Base-by-base conservation (phyloP, 345 rosid genomes). In the Luvunga scandens region DNA sequence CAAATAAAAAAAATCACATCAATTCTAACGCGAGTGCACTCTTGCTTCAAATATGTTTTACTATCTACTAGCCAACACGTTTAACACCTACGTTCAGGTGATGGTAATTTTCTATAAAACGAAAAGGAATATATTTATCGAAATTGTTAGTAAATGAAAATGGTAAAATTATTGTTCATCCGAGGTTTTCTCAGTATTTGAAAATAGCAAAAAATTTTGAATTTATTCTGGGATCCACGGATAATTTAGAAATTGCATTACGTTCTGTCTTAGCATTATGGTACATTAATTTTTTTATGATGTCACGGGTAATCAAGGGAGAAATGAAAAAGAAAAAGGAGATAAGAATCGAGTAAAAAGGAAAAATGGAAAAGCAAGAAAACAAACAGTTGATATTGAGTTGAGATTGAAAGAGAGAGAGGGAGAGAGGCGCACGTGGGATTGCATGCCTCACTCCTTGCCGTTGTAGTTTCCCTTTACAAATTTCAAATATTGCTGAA, bases 401-500 rank as follows among this genome's bases (percentile, higher is more conserved):
- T 39, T 27, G 72, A 70, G 57, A 18, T 53, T 53, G 57, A 39
- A 39, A 18, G 22, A 53, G 22, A 16, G 56, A 18, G 22, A 53
- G 57, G 5, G 63, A 74, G 63, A 71, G 73, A 79, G 78, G 31
- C 25, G 87, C 89, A 84, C 86, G 85, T 84, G 89, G 82, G 45
- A 42, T 50, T 84, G 86, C 79, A 83, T 85, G 86, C 85, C 83
- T 75, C 67, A 42, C 64, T 33, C 73, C 69, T 78, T 77, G 75
- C 84, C 69, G 55, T 67, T 79, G 84, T 72, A 69, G 77, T 75
- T 81, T 84, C 65, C 80, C 61, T 80, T 76, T 75, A 18, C 71
- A 28, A 77, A 57, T 64, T 53, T 4, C 57, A 53, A 53, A 5
- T 5, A 45, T 12, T 45, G 77, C 80, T 75, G 80, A 79, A 81